Conservation (phyloP, 352 stramenopile genomes). For the Globisporangium lucens region DNA sequence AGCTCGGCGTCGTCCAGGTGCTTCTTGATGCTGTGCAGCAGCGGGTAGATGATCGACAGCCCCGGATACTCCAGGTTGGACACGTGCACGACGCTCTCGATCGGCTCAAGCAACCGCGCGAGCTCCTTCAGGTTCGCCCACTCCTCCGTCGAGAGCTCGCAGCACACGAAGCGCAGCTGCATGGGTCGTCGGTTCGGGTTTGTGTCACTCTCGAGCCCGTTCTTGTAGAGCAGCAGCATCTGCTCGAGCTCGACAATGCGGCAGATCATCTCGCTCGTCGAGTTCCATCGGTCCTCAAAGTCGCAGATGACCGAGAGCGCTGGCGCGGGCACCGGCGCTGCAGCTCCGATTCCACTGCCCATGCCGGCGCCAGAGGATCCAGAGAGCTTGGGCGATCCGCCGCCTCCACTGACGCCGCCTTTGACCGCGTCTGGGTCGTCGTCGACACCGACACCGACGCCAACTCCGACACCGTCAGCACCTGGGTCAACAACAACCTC, state of each 20-base stretch:
- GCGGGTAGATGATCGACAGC: slow-evolving; percentile 64
- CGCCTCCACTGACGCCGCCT: slow-evolving; percentile 3
- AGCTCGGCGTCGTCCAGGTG: slow-evolving; percentile 56
- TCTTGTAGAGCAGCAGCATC: slow-evolving; percentile 74
- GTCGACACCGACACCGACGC: neutral
- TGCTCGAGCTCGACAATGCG: slow-evolving; percentile 74
- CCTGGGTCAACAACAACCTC: slow-evolving; percentile 18
- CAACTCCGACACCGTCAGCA: neutral
- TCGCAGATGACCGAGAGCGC: slow-evolving; percentile 74
- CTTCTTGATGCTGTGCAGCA: slow-evolving; percentile 71
- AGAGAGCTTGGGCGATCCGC: slow-evolving; percentile 4
- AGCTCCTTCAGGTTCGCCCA: slow-evolving; percentile 72
- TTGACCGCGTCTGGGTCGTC: slow-evolving; percentile 15
- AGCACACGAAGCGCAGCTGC: slow-evolving; percentile 78
- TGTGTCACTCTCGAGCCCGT: slow-evolving; percentile 65
- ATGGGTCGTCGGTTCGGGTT: slow-evolving; percentile 68
- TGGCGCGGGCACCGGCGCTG: slow-evolving; percentile 12
- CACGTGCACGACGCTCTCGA: slow-evolving; percentile 66
- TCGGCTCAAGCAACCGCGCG: slow-evolving; percentile 54
- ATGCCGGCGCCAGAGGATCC: neutral
- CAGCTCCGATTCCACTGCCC: neutral
- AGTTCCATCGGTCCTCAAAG: slow-evolving; percentile 76
- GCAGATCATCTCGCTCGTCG: slow-evolving; percentile 76
- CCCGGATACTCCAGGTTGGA: slow-evolving; percentile 61
- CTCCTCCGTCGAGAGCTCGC: slow-evolving; percentile 62